A percentile compares a stretch with the other conserved stretches of the same genome.
Evolutionary conservation across 1,284 basidiomycete genomes (phyloP).

Genomic region (Ustilago vetiveriae): DNA sequence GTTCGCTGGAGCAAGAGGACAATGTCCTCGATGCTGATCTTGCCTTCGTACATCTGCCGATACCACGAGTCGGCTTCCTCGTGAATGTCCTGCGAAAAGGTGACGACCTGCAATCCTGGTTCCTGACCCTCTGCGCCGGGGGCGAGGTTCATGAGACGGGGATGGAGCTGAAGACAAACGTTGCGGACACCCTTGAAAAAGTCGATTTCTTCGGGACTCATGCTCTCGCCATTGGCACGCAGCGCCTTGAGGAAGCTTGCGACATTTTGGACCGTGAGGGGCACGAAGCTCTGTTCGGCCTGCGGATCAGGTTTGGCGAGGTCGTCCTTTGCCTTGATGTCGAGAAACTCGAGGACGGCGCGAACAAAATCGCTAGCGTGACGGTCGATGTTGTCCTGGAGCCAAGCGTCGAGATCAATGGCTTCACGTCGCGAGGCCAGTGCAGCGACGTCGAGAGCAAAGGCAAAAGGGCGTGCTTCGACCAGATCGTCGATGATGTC

Average conservation of each 20-base stretch:
- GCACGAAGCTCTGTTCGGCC: conserved; percentile 61
- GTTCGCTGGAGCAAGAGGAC: conserved; percentile 84
- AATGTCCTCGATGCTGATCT: conserved; percentile 90
- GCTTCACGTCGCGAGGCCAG: conserved; percentile 91
- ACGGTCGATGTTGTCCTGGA: conserved; percentile 81
- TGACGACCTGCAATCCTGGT: conserved; percentile 89
- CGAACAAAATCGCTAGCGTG: conserved; percentile 88
- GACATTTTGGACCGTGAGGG: conserved; percentile 63
- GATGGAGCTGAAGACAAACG: conserved; percentile 92
- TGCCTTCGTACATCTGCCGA: conserved; percentile 96
- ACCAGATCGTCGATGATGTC: conserved; percentile 90
- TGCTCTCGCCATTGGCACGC: conserved; percentile 64
- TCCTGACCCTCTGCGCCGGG: conserved; percentile 84
- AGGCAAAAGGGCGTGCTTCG: conserved; percentile 84
- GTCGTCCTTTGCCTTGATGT: conserved; percentile 64
- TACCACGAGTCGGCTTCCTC: conserved; percentile 88
- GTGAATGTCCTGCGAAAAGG: conserved; percentile 87
- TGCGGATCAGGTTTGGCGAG: conserved; percentile 63
- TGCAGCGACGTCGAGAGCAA: conserved; percentile 84
- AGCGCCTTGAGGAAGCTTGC: conserved; percentile 64
- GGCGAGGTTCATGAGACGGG: conserved; percentile 92
- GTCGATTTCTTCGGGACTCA: conserved; percentile 77
- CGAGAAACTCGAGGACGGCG: conserved; percentile 69
- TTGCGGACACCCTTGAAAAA: conserved; percentile 93
- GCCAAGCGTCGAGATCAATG: conserved; percentile 94